Conservation (phyloP, 148 eudicot genomes). For the Simmondsia chinensis region DNA sequence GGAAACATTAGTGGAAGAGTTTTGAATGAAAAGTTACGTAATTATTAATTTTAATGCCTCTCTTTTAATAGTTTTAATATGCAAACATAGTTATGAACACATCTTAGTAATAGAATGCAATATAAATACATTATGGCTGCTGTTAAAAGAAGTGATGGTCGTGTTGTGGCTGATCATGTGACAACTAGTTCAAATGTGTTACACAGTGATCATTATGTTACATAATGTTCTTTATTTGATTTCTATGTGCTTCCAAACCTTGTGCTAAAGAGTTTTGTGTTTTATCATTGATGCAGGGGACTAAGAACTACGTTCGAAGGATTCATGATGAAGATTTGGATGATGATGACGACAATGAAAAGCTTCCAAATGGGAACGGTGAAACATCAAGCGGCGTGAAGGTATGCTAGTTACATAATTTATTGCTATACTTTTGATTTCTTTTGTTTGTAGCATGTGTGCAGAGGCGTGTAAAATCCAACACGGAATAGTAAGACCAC, state of each 20-base stretch:
- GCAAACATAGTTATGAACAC: too few species aligned
- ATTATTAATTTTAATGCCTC: too few species aligned
- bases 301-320: constrained; percentile 40
- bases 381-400: constrained; percentile 24
- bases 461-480: neutral
- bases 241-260: neutral
- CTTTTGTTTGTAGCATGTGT: neutral
- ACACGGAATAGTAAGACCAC: too few species aligned
- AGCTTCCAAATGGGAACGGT: constrained; percentile 10
- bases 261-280: neutral
- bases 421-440: neutral
- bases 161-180: too few species aligned
- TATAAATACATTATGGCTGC: too few species aligned
- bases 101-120: too few species aligned
- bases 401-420: constrained; percentile 19
- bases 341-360: constrained; percentile 45
- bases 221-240: neutral
- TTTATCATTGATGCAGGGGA: constrained; percentile 29
- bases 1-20: too few species aligned
- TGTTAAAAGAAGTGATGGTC: too few species aligned
- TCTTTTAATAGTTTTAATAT: too few species aligned
- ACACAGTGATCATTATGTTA: too few species aligned
- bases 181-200: too few species aligned
- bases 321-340: constrained; percentile 67
- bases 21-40: too few species aligned